Percentiles rank a stretch among this genome's conserved stretches.
Evolutionary conservation across 371 early-diverging fungal genomes (phyloP).

Genomic region (Mucor piriformis): DNA sequence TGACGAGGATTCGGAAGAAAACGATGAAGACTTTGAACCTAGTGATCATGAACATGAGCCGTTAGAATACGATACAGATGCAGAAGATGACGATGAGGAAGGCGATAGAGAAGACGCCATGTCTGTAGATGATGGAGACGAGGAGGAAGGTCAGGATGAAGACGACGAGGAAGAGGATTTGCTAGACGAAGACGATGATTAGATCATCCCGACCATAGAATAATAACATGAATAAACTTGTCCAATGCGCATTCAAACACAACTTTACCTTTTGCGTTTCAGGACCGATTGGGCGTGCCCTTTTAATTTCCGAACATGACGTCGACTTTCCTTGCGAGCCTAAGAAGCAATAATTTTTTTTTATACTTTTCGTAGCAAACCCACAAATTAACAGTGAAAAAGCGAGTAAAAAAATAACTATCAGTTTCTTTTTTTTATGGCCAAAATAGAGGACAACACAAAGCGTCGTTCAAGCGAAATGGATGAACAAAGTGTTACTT

Average conservation of each 20-base stretch:
- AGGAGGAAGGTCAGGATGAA: constrained; percentile 12
- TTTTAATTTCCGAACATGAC: no score
- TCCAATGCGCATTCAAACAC: no score
- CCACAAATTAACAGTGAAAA: no score
- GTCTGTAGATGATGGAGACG: constrained; percentile 11
- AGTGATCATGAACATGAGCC: constrained; percentile 47
- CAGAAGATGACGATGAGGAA: constrained; percentile 20
- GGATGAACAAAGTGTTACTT: constrained; percentile 31
- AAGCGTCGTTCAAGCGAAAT: constrained; percentile 33
- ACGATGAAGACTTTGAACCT: constrained; percentile 44
- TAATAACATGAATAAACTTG: no score
- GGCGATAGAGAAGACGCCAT: no score
- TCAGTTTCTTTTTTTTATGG: constrained; percentile 11
- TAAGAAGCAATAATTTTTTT: not conserved
- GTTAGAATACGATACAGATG: constrained; percentile 47
- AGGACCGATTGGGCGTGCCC: no score
- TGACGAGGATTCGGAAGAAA: constrained; percentile 36
- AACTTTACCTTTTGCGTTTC: no score
- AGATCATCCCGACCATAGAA: not conserved
- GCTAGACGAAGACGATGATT: constrained; percentile 24
- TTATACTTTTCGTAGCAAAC: no score
- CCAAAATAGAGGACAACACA: constrained; percentile 29
- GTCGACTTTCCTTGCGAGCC: no score
- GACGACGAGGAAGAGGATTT: constrained; percentile 18
- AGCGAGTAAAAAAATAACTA: not conserved